Percentiles rank a stretch among this genome's conserved stretches.
Evolutionary conservation across 148 eudicot species (phyloP).

Genomic region (Cornus kousa): DNA sequence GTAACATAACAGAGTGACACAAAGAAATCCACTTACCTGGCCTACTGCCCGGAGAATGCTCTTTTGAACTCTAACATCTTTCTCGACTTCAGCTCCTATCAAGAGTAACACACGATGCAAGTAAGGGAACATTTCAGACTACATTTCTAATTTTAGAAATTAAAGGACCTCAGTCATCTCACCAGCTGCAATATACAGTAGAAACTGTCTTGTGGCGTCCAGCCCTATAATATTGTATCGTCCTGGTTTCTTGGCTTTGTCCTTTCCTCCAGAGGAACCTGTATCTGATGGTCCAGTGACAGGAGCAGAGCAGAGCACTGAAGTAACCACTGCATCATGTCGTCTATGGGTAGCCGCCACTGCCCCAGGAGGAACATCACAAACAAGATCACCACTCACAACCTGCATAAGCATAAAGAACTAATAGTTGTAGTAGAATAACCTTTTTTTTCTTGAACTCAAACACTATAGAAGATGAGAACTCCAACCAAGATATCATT

Average conservation of each 20-base stretch:
- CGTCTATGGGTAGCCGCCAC: slow-evolving; percentile 95
- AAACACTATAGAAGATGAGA: slow-evolving; percentile 11
- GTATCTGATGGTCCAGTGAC: slow-evolving; percentile 85
- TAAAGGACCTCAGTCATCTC: slow-evolving; percentile 7
- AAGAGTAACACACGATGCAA: slow-evolving; percentile 16
- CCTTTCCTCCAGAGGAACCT: slow-evolving; percentile 77
- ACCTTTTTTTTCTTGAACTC: neutral
- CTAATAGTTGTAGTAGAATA: slow-evolving; percentile 11
- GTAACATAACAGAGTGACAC: neutral
- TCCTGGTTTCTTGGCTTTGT: slow-evolving; percentile 85
- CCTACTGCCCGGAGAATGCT: slow-evolving; percentile 93
- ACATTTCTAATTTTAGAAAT: neutral
- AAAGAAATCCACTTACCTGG: slow-evolving; percentile 44
- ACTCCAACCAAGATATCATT: slow-evolving; percentile 75
- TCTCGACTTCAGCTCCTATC: slow-evolving; percentile 72
- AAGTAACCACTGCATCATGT: slow-evolving; percentile 91
- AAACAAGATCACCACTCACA: slow-evolving; percentile 94
- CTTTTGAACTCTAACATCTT: slow-evolving; percentile 80
- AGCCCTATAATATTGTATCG: slow-evolving; percentile 80
- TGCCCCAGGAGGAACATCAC: slow-evolving; percentile 94
- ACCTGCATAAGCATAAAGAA: slow-evolving; percentile 45
- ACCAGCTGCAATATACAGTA: slow-evolving; percentile 87
- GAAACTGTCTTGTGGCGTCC: slow-evolving; percentile 80
- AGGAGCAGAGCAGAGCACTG: slow-evolving; percentile 87
- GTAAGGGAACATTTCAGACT: neutral